Evolutionary conservation across 2,329 filamentous ascomycete genomes (phyloP), one percentile per base, ranked within the genome.

Genomic region (Chrysosporium queenslandicum): DNA sequence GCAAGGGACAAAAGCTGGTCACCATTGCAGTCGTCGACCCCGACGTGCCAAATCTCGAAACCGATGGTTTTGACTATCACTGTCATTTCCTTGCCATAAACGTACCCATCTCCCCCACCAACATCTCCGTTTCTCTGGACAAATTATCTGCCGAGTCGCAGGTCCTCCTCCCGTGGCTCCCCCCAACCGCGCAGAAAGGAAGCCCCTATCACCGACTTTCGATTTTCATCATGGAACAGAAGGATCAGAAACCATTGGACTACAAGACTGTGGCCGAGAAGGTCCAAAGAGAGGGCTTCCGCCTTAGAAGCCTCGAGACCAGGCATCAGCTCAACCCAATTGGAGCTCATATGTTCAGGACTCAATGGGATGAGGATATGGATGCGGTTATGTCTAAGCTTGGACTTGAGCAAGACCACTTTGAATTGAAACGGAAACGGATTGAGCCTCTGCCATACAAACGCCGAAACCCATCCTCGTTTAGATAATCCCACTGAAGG

Each of bases 141-240:
- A 75, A 75, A 60, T 74, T 87, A 60, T 73, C 77, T 53, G 68
- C 73, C 56, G 74, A 80, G 18, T 73, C 76, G 27, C 82, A 92
- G 67, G 76, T 92, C 46, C 80, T 87, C 53, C 68, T 81, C 1
- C 83, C 88, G 1, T 98, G 91, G 87, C 74, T 90, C 21, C 85
- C 91, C 0, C 85, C 92, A 1, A 87, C 86, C 64, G 83, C 88
- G 0, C 86, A 95, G 66, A 94, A 92, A 74, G 92, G 92, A 53
- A 80, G 85, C 1, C 87, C 87, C 1, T 96, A 97, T 72, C 92
- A 97, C 70, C 86, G 92, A 49, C 76, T 97, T 51, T 83, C 84
- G 45, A 73, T 97, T 55, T 85, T 92, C 65, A 74, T 98, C 20
- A 75, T 97, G 46, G 81, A 94, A 72, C 92, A 98, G 69, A 74